Base-by-base conservation (phyloP, 352 stramenopile species). In the Phytophthora uliginosa region DNA sequence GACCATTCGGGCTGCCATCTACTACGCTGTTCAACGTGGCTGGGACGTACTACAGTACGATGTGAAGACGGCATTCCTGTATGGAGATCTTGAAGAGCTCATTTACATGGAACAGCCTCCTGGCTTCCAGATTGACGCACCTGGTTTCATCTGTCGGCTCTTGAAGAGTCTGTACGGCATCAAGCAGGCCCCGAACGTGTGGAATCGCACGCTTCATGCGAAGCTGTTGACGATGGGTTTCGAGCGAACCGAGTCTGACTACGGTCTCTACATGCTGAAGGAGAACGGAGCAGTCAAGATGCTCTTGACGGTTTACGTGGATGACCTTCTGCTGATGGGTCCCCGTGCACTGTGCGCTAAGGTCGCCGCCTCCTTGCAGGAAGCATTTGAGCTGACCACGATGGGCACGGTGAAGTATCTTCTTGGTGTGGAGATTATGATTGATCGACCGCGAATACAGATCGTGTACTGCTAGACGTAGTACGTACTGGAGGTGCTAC, bases 301-400 rank as follows among this genome's bases (percentile, higher is more conserved):
- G 38, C 36, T 72, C 8, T 54, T 73, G 18, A 73, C 52, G 26
- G 57, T 73, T 1, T 64, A 65, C 64, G 38, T 69, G 9, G 62
- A 69, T 26, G 62, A 69, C 38, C 48, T 71, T n/a, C 48, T 65
- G 4, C 42, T 71, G n/a, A 66, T 72, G 34, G 65, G 50, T 15
- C 48, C 56, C 4, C 42, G 9, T 20, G 24, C 36, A 7, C 42
- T 42, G 17, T 65, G 22, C 52, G n/a, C 4, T 0, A 50, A 17
- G 42, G 18, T 36, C 64, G 24, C 51, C 1, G 59, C 66, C n/a
- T 51, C 59, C 15, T 42, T 69, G 3, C 4, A 69, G 9, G 33
- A 56, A 15, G 13, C 63, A 7, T 69, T 63, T 36, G 54, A 70
- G n/a, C 22, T 70, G 10, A 63, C 63, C 8, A 63, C 54, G 8